Base-by-base conservation (phyloP, 202 grass and related monocot species). In the Panicum virgatum region DNA sequence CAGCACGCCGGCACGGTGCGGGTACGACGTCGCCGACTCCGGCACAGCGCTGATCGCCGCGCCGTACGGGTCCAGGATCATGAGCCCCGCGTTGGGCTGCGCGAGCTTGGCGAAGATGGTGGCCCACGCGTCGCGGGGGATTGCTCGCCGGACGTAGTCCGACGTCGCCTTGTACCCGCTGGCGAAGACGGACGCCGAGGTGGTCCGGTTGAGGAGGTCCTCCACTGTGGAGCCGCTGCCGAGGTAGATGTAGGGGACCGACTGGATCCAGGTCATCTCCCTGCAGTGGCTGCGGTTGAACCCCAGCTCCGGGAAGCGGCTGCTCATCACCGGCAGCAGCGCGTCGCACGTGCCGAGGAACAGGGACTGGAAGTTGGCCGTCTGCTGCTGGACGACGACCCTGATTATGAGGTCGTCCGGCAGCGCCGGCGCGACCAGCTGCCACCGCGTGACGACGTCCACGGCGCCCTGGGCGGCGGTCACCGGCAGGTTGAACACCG, bases 191-290 rank as follows among this genome's bases (percentile, higher is more conserved):
- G 71, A 23, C 19, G 45, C 6, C 18, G 80, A 1, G 39, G 58
- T 79, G 42, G 46, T 76, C 66, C 88, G 65, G 48, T 90, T 84
- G 11, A 94, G 69, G 30, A 94, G 60, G 57, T 71, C 58, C 30
- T 76, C 72, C 57, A 84, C 69, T 32, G 89, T 44, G 11, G 69
- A 63, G 32, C 38, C 8, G 73, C 18, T 61, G 56, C 80, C 86
- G 37, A 72, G 72, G 57, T 82, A 80, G 71, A 94, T 73, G 85
- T 80, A 89, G 18, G 90, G 70, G 3, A 76, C 70, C 6, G 84
- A 94, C n/a, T 94, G 43, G n/a, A 91, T 56, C 89, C 87, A 91
- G 4, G 72, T 91, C 92, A 91, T 89, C 82, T 94, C 92, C 52
- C 7, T 77, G 86, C 92, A 91, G 83, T 85, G 40, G 42, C 40